phyloP scores from a whole-genome alignment of 129 eudicot species.

The Artemisia annua region DNA sequence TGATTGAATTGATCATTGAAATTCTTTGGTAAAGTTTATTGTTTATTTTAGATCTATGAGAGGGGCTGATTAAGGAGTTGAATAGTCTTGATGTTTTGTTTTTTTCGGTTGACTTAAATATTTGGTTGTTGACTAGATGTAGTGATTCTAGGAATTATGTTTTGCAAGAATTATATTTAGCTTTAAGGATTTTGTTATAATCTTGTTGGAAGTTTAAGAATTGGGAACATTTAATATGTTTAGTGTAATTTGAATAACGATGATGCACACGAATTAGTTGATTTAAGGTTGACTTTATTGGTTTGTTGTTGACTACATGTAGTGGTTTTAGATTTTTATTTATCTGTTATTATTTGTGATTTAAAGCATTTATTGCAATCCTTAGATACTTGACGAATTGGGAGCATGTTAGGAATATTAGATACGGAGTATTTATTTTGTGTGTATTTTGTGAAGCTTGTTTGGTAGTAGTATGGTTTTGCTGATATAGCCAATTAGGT shows the following conservation, averaged over 20 bases:
- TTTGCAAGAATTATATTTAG: too few relatives aligned
- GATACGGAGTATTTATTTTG: background rate
- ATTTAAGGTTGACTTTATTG: background rate
- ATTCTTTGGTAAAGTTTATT: background rate
- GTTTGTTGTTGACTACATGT: conserved; percentile 21
- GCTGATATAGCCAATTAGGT: too few relatives aligned
- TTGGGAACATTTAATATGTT: background rate
- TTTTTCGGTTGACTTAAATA: too few relatives aligned
- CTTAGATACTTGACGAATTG: background rate
- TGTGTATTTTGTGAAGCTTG: background rate
- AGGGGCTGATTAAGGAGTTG: conserved; percentile 18
- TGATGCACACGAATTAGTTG: background rate
- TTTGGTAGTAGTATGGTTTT: background rate
- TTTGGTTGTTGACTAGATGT: too few relatives aligned
- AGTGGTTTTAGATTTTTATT: conserved; percentile 14
- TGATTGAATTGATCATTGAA: too few relatives aligned
- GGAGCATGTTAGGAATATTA: background rate
- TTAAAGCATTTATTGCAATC: background rate
- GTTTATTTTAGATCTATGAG: background rate
- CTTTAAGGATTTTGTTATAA: too few relatives aligned
- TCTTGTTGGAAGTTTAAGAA: too few relatives aligned
- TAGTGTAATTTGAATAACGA: background rate
- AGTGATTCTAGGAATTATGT: too few relatives aligned
- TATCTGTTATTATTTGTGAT: background rate
- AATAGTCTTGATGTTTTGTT: background rate